A percentile compares a stretch with the other conserved stretches of the same genome.
Evolutionary conservation across 768 basidiomycete species (phyloP).

Genomic region (Pilatotrama ljubarskyi): DNA sequence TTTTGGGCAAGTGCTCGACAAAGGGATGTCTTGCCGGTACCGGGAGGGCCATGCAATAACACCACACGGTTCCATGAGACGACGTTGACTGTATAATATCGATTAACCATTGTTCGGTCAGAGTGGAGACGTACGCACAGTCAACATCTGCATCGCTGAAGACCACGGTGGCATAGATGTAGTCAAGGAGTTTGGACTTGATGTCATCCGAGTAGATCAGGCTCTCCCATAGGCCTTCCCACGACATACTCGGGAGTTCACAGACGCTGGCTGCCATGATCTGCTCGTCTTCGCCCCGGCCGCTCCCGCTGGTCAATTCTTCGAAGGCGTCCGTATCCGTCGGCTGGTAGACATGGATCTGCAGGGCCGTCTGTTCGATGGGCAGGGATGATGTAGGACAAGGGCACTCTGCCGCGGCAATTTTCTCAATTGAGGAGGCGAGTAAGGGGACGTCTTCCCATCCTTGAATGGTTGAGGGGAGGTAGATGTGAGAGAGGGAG

Average conservation of each 20-base stretch:
- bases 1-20: slow-evolving; percentile 96
- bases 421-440: slow-evolving; percentile 70
- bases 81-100: slow-evolving; percentile 64
- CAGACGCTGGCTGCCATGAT: slow-evolving; percentile 89
- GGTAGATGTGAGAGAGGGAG: slow-evolving; percentile 64
- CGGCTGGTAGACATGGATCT: slow-evolving; percentile 89
- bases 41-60: slow-evolving; percentile 93
- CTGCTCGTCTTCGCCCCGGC: slow-evolving; percentile 61
- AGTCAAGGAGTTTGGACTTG: slow-evolving; percentile 87
- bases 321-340: slow-evolving; percentile 65
- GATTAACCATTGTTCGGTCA: slow-evolving; percentile 9
- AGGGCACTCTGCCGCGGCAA: slow-evolving; percentile 69
- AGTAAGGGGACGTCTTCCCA: slow-evolving; percentile 80
- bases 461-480: slow-evolving; percentile 71
- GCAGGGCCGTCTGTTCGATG: slow-evolving; percentile 59
- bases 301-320: slow-evolving; percentile 63
- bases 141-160: slow-evolving; percentile 88
- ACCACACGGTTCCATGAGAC: slow-evolving; percentile 97
- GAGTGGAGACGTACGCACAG: slow-evolving; percentile 47
- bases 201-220: slow-evolving; percentile 83
- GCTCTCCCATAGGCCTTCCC: slow-evolving; percentile 94
- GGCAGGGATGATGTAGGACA: slow-evolving; percentile 51
- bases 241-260: slow-evolving; percentile 77
- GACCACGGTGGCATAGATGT: slow-evolving; percentile 92
- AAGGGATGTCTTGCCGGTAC: slow-evolving; percentile 95